Base-by-base conservation (phyloP, 202 grass and related monocot genomes). In the Carex sylvatica region DNA sequence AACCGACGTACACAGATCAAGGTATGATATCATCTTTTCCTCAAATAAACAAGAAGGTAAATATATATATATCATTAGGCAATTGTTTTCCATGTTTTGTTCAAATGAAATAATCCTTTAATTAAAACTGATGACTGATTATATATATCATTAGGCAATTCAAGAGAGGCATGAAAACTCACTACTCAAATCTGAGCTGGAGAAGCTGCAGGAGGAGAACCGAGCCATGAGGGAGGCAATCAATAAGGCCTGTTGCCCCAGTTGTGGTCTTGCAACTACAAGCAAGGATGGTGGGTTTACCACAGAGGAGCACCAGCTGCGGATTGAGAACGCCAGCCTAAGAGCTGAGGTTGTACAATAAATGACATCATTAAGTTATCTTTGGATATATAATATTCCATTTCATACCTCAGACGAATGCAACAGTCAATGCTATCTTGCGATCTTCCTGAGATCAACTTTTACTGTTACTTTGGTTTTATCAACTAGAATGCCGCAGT, bases 91-190 rank as follows among this genome's bases (percentile, higher is more conserved):
- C 46, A 49, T 49, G 46, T 12, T 49, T 49, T 12, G 46, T 49
- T 49, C 46, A 49, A 62, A 10, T 83, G 18, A 49, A 15, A 11
- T 47, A 31, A 78, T 60, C 19, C 19, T 49, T 65, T 65, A 28
- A 30, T 65, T 76, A 54, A 55, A 20, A 35, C 14, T n/a, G 6
- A 4, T 10, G 60, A 23, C 11, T 26, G 22, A 74, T 59, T 65
- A 33, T 22, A 58, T 44, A 33, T 22, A 58, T 44, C 83, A 38
- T 59, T 77, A 97, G 95, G 84, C 87, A 60, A 88, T 80, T 59
- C 90, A 98, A 88, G 92, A 98, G 76, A 83, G 92, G 36, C 92
- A 98, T 26, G 92, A 98, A 91, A 98, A 95, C 83, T 87, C 89
- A 31, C 87, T 93, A 60, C 87, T 94, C 38, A 91, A 88, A 87